Conservation (phyloP, 2,329 filamentous ascomycete species). For the Clonostachys chloroleuca region DNA sequence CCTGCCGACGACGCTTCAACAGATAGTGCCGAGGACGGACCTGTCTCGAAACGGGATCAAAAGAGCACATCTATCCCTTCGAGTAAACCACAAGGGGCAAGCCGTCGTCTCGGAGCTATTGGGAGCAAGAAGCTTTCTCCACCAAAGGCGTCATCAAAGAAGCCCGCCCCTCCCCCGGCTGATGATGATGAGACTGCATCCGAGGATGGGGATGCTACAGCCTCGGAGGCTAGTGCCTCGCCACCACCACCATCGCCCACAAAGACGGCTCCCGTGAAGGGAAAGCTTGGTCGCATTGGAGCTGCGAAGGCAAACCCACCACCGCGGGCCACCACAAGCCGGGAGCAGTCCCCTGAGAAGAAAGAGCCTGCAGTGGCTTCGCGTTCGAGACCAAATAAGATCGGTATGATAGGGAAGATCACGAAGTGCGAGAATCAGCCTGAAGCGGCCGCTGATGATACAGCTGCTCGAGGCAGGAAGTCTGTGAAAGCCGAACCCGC, state of each 20-base stretch:
- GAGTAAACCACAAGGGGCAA: neutral
- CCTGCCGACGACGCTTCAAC: conserved; percentile 1
- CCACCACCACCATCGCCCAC: conserved; percentile 12
- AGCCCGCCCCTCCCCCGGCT: conserved; percentile 3
- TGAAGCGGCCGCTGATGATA: no score
- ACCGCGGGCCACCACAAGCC: conserved; percentile 2
- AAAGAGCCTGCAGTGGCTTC: neutral
- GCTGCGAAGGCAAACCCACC: conserved; percentile 2
- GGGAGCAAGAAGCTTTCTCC: neutral
- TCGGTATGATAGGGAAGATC: conserved; percentile 28
- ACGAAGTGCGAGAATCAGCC: conserved; percentile 1
- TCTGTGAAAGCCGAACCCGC: no score
- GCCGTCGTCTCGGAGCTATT: neutral
- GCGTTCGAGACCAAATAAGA: conserved; percentile 7
- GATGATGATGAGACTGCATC: conserved; percentile 3
- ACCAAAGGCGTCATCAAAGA: conserved; percentile 7
- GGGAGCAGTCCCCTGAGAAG: neutral
- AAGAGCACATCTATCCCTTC: neutral
- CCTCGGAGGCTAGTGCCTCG: conserved; percentile 27
- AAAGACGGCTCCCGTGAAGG: conserved; percentile 16
- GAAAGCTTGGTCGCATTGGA: conserved; percentile 36
- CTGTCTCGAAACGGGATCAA: neutral
- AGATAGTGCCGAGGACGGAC: conserved; percentile 1
- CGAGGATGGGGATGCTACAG: conserved; percentile 24
- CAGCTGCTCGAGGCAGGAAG: no score